Percentiles rank a stretch among this genome's conserved stretches.
Conservation (phyloP, 1,284 basidiomycete species). For the Golubevia pallescens region DNA sequence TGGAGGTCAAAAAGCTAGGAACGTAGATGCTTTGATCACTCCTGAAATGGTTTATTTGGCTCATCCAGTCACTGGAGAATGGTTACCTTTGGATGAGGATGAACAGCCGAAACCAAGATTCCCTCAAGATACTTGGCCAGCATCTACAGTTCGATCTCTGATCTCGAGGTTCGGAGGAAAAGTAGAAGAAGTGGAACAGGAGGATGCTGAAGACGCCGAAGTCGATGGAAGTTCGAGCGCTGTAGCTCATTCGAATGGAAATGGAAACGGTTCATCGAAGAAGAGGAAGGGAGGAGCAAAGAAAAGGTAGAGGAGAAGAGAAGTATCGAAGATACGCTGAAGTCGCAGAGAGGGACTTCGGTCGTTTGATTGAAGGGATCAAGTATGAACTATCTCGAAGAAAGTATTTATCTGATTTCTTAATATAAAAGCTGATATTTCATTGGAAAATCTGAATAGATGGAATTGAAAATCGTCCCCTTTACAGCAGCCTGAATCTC, state of each 20-base stretch:
- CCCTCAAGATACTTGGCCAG: not conserved
- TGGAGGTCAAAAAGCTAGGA: constrained; percentile 8
- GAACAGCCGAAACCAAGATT: not conserved
- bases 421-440: too few relatives aligned
- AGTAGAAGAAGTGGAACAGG: not conserved
- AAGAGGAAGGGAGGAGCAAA: not conserved
- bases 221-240: not conserved
- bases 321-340: too few relatives aligned
- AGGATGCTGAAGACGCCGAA: not conserved
- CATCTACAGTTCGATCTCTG: not conserved
- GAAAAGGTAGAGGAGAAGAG: not conserved
- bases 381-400: too few relatives aligned
- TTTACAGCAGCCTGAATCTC: too few relatives aligned
- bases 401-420: too few relatives aligned
- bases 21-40: constrained; percentile 32
- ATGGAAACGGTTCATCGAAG: constrained; percentile 1
- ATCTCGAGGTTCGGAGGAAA: not conserved
- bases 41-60: constrained; percentile 31
- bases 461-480: too few relatives aligned
- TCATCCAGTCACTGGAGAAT: constrained; percentile 34
- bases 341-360: too few relatives aligned
- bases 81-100: constrained; percentile 32
- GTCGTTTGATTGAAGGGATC: too few relatives aligned
- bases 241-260: not conserved
- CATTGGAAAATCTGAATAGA: too few relatives aligned